Percentiles rank a stretch among this genome's conserved stretches.
Conservation (phyloP, 768 basidiomycete genomes). For the Rubroboletus satanas region DNA sequence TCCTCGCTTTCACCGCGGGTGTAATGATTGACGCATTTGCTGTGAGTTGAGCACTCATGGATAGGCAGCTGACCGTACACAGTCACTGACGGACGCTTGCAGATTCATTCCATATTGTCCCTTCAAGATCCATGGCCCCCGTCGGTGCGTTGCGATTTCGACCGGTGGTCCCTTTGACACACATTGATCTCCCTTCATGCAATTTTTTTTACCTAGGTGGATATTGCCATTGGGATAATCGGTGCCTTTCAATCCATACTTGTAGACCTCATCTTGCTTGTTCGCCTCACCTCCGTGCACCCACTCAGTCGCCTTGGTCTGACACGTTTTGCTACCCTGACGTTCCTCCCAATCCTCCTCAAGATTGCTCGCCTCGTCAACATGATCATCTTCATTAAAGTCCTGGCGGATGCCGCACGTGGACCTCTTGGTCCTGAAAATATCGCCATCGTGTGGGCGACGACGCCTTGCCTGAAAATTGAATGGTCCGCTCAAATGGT, state of each 20-base stretch:
- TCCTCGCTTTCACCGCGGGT: conserved; percentile 21
- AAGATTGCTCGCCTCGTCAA: conserved; percentile 30
- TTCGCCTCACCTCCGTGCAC: conserved; percentile 28
- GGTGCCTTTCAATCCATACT: conserved; percentile 29
- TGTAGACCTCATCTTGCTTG: conserved; percentile 28
- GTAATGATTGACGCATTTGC: conserved; percentile 18
- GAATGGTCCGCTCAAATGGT: conserved; percentile 31
- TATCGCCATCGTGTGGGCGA: conserved; percentile 17
- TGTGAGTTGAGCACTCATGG: conserved; percentile 8
- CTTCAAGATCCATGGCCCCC: conserved; percentile 19
- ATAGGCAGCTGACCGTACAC: neutral
- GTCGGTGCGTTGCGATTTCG: conserved; percentile 10
- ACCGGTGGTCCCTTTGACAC: neutral
- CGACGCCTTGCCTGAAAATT: conserved; percentile 30
- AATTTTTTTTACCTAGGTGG: conserved; percentile 4
- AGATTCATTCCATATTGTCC: conserved; percentile 30
- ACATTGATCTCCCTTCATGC: neutral
- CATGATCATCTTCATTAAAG: conserved; percentile 26
- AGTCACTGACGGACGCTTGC: neutral
- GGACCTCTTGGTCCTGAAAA: conserved; percentile 17
- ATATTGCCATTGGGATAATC: conserved; percentile 30
- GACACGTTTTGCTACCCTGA: conserved; percentile 16
- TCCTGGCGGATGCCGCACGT: conserved; percentile 18
- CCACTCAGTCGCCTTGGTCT: conserved; percentile 16
- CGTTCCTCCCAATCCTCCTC: conserved; percentile 24